Evolutionary conservation across 768 basidiomycete species (phyloP), one percentile per base, ranked within the genome.

Genomic region (Ramaria sp.): DNA sequence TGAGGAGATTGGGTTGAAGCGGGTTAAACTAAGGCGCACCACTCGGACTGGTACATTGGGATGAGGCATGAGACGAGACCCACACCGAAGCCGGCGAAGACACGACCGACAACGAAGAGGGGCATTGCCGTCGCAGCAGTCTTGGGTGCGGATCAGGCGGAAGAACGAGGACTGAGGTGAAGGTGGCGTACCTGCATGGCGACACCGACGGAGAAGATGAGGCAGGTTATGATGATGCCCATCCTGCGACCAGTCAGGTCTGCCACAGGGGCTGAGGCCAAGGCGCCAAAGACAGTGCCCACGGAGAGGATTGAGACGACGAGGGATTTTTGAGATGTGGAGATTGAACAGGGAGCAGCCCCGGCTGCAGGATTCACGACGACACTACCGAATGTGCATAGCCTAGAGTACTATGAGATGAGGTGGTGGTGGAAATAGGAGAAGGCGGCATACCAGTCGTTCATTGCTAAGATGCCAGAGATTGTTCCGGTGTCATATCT

Each of bases 401-500:
- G 33, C 55, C 54, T 55, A n/a, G n/a, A 45, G 31, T 20, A 46
- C 30, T n/a, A 31, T 22, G 22, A 22, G 33, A 52, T 66, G 66
- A 12, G 63, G 54, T 31, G 27, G 27, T 5, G 27, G 24, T 53
- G 27, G 37, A 63, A 56, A 59, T 78, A 81, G 61, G n/a, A 27
- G 27, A 82, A 83, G 13, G 76, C 73, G 49, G 20, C 39, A 31
- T 2, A 55, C 75, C 79, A 81, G 66, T 81, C 70, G 63, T 72
- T 62, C 79, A 87, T 87, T 54, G 75, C 79, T 54, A 79, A 81
- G 68, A 90, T 75, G 69, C 90, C 91, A 59, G 78, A 80, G 73
- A 91, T 90, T 63, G 80, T 80, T 63, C 91, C 91, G 54, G 90
- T 88, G 70, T 92, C 90, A 68, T 89, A 92, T 54, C 84, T 57